Percentiles rank a stretch among this genome's conserved stretches.
Conservation (phyloP, 1,284 basidiomycete species). For the Somion occarium region DNA sequence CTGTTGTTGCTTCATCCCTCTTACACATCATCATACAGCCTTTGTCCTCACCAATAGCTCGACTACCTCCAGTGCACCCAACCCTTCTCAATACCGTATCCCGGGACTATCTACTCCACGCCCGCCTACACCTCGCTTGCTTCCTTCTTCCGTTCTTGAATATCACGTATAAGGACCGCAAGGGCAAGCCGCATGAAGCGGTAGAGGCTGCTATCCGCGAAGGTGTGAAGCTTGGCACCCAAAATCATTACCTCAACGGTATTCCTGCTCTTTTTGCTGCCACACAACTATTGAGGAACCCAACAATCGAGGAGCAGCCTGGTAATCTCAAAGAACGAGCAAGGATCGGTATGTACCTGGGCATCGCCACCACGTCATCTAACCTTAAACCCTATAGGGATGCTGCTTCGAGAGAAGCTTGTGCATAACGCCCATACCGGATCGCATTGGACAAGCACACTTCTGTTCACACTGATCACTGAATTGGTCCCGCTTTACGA, state of each 20-base stretch:
- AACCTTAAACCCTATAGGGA: conserved; percentile 36
- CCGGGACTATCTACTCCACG: conserved; percentile 37
- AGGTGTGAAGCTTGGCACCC: conserved; percentile 78
- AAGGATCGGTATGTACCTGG: conserved; percentile 48
- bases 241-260: conserved; percentile 73
- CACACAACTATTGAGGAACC: conserved; percentile 39
- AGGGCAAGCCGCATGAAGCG: conserved; percentile 53
- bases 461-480: conserved; percentile 73
- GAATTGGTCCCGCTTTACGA: conserved; percentile 61
- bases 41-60: conserved; percentile 13
- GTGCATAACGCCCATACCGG: conserved; percentile 65
- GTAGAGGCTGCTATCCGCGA: conserved; percentile 76
- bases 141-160: conserved; percentile 61
- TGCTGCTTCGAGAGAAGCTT: conserved; percentile 58
- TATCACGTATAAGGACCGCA: conserved; percentile 59
- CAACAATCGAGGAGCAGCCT: conserved; percentile 31
- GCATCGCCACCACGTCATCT: too few relatives aligned
- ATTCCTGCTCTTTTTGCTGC: conserved; percentile 69
- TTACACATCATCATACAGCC: conserved; percentile 46
- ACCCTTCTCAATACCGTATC: conserved; percentile 36
- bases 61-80: conserved; percentile 43
- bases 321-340: conserved; percentile 45
- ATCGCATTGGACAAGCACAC: conserved; percentile 65
- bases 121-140: conserved; percentile 72
- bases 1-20: conserved; percentile 56